Evolutionary conservation across 139 green algal genomes (phyloP).

Genomic region (Chlamydomonas incerta): DNA sequence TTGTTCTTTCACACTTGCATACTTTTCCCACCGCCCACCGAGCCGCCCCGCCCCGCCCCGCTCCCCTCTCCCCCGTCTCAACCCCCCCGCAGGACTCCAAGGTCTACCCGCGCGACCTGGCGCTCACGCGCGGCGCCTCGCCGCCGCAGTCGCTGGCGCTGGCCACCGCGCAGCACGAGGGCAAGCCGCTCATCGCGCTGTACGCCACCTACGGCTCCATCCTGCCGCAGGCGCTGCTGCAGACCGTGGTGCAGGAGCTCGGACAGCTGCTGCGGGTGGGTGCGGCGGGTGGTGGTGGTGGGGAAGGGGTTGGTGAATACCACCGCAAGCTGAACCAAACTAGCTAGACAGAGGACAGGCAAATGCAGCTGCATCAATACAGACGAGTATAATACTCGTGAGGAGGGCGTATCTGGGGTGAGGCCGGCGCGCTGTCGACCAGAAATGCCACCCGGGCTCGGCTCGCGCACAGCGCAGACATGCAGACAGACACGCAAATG

Average conservation of each 20-base stretch:
- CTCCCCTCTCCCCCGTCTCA: background rate
- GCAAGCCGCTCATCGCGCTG: constrained; percentile 27
- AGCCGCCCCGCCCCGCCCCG: background rate
- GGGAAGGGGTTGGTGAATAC: background rate
- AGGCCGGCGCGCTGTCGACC: too few relatives aligned
- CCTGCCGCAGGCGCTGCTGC: constrained; percentile 40
- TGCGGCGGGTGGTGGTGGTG: background rate
- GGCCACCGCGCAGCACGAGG: background rate
- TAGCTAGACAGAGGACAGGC: too few relatives aligned
- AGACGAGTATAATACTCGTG: too few relatives aligned
- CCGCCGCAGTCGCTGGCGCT: constrained; percentile 36
- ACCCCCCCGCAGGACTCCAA: constrained; percentile 23
- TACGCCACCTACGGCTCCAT: constrained; percentile 36
- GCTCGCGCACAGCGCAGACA: too few relatives aligned
- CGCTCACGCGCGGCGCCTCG: background rate
- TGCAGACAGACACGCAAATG: too few relatives aligned
- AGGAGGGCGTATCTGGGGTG: too few relatives aligned
- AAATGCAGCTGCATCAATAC: too few relatives aligned
- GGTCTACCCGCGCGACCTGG: constrained; percentile 23
- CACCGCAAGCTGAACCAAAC: too few relatives aligned
- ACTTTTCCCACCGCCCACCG: too few relatives aligned
- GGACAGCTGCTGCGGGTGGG: constrained; percentile 40
- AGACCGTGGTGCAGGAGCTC: constrained; percentile 43
- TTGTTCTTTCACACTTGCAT: too few relatives aligned
- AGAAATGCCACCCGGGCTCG: too few relatives aligned